These are phyloP conservation scores for Exophiala aquamarina DNA, from an alignment of 2,329 filamentous ascomycete species.

Conservation along the genomic window DNA sequence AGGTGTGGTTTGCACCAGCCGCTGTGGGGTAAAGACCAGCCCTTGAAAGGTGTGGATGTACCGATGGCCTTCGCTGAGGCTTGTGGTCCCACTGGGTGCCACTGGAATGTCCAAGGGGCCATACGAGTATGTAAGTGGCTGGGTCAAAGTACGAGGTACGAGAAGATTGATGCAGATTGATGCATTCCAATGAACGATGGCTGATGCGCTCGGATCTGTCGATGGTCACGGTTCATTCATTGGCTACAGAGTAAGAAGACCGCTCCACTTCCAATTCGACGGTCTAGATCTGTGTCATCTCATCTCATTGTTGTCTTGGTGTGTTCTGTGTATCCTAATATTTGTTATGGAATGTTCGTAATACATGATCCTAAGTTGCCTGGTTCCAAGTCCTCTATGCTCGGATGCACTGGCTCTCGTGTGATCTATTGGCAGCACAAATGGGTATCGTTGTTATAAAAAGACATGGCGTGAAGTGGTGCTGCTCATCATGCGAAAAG, in stretches of 20 bases:
- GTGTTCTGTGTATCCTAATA: background rate
- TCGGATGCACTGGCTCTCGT: too few species aligned
- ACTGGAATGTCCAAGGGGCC: too few species aligned
- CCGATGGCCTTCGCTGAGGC: too few species aligned
- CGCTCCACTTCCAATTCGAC: background rate
- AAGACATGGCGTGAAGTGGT: constrained; percentile 7
- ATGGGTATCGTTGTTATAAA: constrained; percentile 5
- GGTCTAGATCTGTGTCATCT: constrained; percentile 1
- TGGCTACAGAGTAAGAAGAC: constrained; percentile 11
- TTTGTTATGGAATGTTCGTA: background rate
- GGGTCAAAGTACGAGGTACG: too few species aligned
- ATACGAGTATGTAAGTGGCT: too few species aligned
- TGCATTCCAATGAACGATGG: background rate
- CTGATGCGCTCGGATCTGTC: background rate
- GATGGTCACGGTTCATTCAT: background rate
- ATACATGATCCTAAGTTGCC: too few species aligned
- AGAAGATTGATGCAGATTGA: too few species aligned
- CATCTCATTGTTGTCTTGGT: background rate
- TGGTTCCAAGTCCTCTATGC: too few species aligned
- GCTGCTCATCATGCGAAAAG: background rate
- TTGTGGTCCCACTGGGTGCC: too few species aligned
- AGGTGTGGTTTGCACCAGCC: too few species aligned
- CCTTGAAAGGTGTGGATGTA: too few species aligned
- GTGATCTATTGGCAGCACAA: background rate
- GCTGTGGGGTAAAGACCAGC: too few species aligned